Conservation (phyloP, 2,329 filamentous ascomycete genomes). For the Ramichloridium luteum region DNA sequence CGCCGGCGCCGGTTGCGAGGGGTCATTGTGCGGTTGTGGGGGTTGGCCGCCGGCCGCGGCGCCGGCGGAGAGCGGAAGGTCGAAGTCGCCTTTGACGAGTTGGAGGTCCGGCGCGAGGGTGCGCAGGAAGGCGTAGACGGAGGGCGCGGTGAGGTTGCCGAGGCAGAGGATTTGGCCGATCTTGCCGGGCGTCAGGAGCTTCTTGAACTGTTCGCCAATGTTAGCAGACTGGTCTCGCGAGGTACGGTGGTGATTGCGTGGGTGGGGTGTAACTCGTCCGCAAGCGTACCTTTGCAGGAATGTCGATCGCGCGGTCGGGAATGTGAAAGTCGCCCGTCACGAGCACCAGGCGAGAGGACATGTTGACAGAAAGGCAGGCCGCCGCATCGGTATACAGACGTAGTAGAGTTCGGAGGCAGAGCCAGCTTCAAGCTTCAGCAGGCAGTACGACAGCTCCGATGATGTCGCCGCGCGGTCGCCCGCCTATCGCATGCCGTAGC, state of each 20-base stretch:
- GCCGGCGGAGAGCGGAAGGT: constrained; percentile 52
- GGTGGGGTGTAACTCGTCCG: too few relatives aligned
- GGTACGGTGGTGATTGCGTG: too few relatives aligned
- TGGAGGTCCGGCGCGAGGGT: constrained; percentile 49
- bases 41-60: constrained; percentile 7
- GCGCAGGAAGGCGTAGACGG: constrained; percentile 46
- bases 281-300: constrained; percentile 5
- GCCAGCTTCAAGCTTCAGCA: too few relatives aligned
- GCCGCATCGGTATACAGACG: too few relatives aligned
- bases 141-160: constrained; percentile 46
- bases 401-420: too few relatives aligned
- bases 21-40: constrained; percentile 1
- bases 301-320: constrained; percentile 69
- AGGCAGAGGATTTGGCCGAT: constrained; percentile 47
- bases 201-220: constrained; percentile 38
- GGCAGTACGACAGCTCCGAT: too few relatives aligned
- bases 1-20: constrained; percentile 8
- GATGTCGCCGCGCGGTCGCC: too few relatives aligned
- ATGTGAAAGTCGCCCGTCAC: constrained; percentile 91
- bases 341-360: constrained; percentile 79
- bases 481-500: too few relatives aligned
- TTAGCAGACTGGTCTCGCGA: too few relatives aligned
- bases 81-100: constrained; percentile 58
- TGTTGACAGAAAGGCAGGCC: too few relatives aligned
- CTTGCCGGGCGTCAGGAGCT: constrained; percentile 46